Evolutionary conservation across 179 eudicot genomes (phyloP).

Genomic region (Heliamphora pulchella): DNA sequence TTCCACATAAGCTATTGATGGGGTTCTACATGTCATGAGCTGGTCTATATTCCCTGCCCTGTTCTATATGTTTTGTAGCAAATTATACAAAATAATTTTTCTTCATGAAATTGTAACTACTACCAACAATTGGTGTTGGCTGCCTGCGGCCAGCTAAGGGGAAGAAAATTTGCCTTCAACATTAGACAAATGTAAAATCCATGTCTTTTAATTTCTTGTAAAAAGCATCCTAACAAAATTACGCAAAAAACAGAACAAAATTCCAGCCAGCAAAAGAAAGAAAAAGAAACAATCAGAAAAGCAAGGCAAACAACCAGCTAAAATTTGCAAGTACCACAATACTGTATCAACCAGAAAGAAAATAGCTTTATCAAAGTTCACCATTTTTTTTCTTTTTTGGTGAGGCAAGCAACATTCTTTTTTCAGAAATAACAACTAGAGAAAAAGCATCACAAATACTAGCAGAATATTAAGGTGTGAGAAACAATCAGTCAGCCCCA

Average conservation of each 20-base stretch:
- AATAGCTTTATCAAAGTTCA: background rate
- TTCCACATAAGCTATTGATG: no score
- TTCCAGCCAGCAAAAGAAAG: background rate
- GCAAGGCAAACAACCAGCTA: background rate
- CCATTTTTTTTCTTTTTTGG: background rate
- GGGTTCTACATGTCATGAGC: no score
- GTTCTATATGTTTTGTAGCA: background rate
- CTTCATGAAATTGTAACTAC: background rate
- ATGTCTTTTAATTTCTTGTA: background rate
- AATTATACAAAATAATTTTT: background rate
- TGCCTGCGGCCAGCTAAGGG: background rate
- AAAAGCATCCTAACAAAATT: background rate
- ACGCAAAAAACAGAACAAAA: background rate
- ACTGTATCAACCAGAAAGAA: background rate
- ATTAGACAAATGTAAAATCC: no score
- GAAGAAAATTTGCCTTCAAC: no score
- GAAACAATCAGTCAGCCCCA: slow-evolving; percentile 4
- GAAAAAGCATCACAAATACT: background rate
- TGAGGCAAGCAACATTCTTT: background rate
- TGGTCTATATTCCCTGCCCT: background rate
- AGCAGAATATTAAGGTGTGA: background rate
- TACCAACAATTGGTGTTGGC: background rate
- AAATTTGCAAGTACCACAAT: background rate
- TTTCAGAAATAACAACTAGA: background rate
- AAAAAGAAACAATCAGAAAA: background rate